phyloP scores from a whole-genome alignment of 1,284 basidiomycete genomes.

The Fomes fomentarius region DNA sequence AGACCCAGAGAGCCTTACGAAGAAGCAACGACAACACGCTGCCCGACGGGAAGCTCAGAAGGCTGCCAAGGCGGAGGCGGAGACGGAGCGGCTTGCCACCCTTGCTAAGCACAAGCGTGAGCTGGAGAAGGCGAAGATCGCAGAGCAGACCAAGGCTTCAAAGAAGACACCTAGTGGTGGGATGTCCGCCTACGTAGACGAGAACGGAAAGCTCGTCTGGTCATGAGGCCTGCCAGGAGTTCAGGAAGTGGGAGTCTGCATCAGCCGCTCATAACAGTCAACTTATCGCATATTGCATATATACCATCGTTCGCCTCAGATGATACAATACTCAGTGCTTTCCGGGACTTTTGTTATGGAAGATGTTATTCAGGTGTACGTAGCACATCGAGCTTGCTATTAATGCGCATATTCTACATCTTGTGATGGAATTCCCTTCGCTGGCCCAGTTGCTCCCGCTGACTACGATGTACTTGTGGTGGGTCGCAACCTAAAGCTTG shows the following conservation, averaged over 20 bases:
- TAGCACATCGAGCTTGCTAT: conserved; percentile 1
- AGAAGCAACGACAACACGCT: conserved; percentile 73
- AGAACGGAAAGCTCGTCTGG: conserved; percentile 37
- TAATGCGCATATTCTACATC: too few species aligned
- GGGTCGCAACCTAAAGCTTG: too few species aligned
- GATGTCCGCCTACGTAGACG: conserved; percentile 34
- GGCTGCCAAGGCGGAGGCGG: conserved; percentile 55
- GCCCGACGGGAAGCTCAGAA: conserved; percentile 61
- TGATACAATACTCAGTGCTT: not conserved
- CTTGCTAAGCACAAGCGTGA: conserved; percentile 65
- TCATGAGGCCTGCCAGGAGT: conserved; percentile 23
- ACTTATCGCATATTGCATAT: not conserved
- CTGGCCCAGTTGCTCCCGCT: too few species aligned
- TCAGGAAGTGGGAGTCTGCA: too few species aligned
- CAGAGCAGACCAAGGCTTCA: conserved; percentile 43
- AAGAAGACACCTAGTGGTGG: conserved; percentile 31
- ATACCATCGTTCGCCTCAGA: conserved; percentile 11
- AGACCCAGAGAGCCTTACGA: conserved; percentile 52
- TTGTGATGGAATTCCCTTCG: too few species aligned
- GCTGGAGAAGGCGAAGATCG: conserved; percentile 55
- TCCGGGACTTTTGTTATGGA: conserved; percentile 10
- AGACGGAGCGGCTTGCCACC: conserved; percentile 51
- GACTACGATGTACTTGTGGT: too few species aligned
- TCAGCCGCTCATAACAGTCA: too few species aligned
- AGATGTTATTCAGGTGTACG: conserved; percentile 12